phyloP scores from a whole-genome alignment of 1,284 basidiomycete genomes.

The Prillingera fragicola region DNA sequence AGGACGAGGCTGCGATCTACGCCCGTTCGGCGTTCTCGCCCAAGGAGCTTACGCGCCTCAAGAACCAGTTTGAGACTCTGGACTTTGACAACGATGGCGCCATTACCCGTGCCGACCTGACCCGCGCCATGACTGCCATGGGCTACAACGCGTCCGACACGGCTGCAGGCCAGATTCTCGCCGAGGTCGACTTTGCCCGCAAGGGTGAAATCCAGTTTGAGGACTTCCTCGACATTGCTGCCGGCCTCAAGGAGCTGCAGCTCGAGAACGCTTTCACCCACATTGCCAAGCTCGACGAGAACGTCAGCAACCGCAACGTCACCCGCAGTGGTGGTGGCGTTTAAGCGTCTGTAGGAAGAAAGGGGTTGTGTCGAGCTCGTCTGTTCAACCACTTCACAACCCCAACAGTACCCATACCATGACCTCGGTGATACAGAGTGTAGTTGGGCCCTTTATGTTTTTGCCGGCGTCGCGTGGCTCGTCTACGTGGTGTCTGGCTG shows the following conservation, averaged over 20 bases:
- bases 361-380: too few relatives aligned
- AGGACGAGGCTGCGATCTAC: slow-evolving; percentile 49
- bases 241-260: slow-evolving; percentile 68
- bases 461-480: too few relatives aligned
- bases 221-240: slow-evolving; percentile 78
- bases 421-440: too few relatives aligned
- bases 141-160: slow-evolving; percentile 45
- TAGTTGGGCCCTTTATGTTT: too few relatives aligned
- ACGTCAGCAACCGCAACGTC: slow-evolving; percentile 19
- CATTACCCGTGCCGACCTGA: slow-evolving; percentile 44
- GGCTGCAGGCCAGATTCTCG: slow-evolving; percentile 65
- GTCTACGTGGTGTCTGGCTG: too few relatives aligned
- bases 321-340: too few relatives aligned
- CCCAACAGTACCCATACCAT: too few relatives aligned
- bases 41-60: slow-evolving; percentile 62
- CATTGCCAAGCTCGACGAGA: slow-evolving; percentile 39
- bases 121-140: slow-evolving; percentile 44
- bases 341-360: too few relatives aligned
- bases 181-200: slow-evolving; percentile 63
- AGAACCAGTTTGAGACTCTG: slow-evolving; percentile 54
- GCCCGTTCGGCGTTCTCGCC: slow-evolving; percentile 61
- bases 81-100: slow-evolving; percentile 47
- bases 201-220: slow-evolving; percentile 62
- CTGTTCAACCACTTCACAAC: too few relatives aligned
- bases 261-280: slow-evolving; percentile 55